Conservation (phyloP, 768 basidiomycete species). For the Collybia sordida region DNA sequence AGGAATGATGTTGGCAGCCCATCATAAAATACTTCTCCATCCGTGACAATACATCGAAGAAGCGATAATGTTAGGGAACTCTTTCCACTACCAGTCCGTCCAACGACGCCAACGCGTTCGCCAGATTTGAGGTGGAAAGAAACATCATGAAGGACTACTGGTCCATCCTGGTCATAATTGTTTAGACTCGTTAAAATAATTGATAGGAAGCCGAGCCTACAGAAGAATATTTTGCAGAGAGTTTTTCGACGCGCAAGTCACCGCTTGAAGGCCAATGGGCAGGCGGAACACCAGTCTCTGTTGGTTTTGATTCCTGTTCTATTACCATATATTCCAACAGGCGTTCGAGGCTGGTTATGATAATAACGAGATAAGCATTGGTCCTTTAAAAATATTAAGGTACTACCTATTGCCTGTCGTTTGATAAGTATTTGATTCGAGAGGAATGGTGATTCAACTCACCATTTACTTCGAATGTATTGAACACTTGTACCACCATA, state of each 20-base stretch:
- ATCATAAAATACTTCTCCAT: conserved; percentile 58
- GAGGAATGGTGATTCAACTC: conserved; percentile 15
- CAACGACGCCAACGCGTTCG: conserved; percentile 56
- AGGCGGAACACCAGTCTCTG: conserved; percentile 43
- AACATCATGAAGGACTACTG: conserved; percentile 52
- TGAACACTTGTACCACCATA: conserved; percentile 38
- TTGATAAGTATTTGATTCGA: too few relatives aligned
- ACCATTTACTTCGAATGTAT: conserved; percentile 42
- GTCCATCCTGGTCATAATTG: conserved; percentile 26
- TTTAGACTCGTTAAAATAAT: too few relatives aligned
- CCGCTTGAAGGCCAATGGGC: conserved; percentile 66
- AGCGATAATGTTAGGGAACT: conserved; percentile 63
- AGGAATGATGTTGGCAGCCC: conserved; percentile 45
- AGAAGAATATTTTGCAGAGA: conserved; percentile 20
- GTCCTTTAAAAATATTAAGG: too few relatives aligned
- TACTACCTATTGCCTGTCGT: too few relatives aligned
- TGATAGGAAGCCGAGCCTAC: too few relatives aligned
- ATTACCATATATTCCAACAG: conserved; percentile 61
- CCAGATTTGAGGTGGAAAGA: conserved; percentile 56
- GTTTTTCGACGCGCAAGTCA: conserved; percentile 44
- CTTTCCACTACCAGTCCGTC: conserved; percentile 48
- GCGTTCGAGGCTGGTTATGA: conserved; percentile 50
- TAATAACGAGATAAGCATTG: too few relatives aligned
- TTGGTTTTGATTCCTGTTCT: conserved; percentile 50
- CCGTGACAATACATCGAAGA: conserved; percentile 56